Evolutionary conservation across 257 asterid species (phyloP).

Genomic region (Nicotiana knightiana): DNA sequence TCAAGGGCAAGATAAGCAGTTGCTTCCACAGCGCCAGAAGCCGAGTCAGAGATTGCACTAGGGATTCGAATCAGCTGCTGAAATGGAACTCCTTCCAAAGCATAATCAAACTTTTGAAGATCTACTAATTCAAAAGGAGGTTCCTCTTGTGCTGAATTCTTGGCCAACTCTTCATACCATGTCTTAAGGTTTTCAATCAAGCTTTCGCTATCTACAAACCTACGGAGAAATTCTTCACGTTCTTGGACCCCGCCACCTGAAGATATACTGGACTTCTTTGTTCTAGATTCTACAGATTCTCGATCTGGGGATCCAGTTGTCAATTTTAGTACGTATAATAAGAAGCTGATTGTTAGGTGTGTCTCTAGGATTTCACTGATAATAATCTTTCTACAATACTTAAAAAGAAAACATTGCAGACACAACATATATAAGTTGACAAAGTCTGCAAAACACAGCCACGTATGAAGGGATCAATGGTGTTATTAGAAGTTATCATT

Average conservation of each 20-base stretch:
- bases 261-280: conserved; percentile 64
- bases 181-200: conserved; percentile 42
- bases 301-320: conserved; percentile 67
- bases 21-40: conserved; percentile 56
- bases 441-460: not conserved
- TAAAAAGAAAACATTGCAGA: not conserved
- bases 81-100: conserved; percentile 80
- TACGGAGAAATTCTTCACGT: conserved; percentile 67
- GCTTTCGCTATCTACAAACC: conserved; percentile 60
- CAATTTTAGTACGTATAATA: conserved; percentile 3
- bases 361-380: not conserved
- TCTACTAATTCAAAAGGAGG: conserved; percentile 70
- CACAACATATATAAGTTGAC: not conserved
- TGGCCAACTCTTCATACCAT: conserved; percentile 54
- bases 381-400: not conserved
- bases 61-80: conserved; percentile 95
- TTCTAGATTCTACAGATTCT: conserved; percentile 67
- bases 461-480: too few species aligned
- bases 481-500: too few species aligned
- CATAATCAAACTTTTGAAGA: conserved; percentile 90
- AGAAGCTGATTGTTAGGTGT: not conserved
- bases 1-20: conserved; percentile 87
- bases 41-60: conserved; percentile 59
- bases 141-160: conserved; percentile 17
- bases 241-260: conserved; percentile 60